phyloP scores from a whole-genome alignment of 2,329 filamentous ascomycete species.

The Calonectria hawksworthii region DNA sequence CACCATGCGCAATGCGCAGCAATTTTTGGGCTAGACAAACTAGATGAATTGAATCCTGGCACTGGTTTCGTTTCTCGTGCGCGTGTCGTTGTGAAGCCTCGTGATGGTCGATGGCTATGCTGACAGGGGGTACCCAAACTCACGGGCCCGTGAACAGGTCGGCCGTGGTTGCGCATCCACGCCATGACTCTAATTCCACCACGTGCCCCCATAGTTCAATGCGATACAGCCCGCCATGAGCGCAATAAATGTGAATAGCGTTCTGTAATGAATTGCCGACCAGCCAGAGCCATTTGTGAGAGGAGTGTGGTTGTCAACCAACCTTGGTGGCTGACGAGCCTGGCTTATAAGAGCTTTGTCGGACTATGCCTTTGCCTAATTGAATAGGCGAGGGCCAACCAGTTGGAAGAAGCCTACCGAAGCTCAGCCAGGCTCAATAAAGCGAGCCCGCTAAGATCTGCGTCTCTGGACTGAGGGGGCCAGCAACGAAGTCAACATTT shows the following conservation, averaged over 20 bases:
- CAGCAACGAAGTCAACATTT: too few species aligned
- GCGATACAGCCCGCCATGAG: background rate
- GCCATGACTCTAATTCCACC: background rate
- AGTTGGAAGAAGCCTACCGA: too few species aligned
- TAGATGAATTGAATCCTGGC: too few species aligned
- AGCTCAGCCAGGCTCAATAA: too few species aligned
- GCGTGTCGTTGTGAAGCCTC: background rate
- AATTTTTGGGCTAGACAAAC: too few species aligned
- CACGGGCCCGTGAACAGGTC: background rate
- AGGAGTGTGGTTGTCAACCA: background rate
- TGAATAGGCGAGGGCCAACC: too few species aligned
- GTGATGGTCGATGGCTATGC: background rate
- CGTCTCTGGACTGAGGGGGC: constrained; percentile 75
- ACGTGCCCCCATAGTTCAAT: background rate
- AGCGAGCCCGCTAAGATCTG: too few species aligned
- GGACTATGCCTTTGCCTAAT: too few species aligned
- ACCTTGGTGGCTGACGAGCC: too few species aligned
- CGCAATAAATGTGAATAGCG: background rate
- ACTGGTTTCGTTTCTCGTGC: too few species aligned
- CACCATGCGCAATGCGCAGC: too few species aligned
- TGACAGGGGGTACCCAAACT: background rate
- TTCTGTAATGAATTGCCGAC: background rate
- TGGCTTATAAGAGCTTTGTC: too few species aligned
- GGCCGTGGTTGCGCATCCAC: background rate
- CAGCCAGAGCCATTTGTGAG: background rate